These are phyloP conservation scores for Clitoria ternatea DNA, from an alignment of 306 rosid genomes.

Conservation along the genomic window DNA sequence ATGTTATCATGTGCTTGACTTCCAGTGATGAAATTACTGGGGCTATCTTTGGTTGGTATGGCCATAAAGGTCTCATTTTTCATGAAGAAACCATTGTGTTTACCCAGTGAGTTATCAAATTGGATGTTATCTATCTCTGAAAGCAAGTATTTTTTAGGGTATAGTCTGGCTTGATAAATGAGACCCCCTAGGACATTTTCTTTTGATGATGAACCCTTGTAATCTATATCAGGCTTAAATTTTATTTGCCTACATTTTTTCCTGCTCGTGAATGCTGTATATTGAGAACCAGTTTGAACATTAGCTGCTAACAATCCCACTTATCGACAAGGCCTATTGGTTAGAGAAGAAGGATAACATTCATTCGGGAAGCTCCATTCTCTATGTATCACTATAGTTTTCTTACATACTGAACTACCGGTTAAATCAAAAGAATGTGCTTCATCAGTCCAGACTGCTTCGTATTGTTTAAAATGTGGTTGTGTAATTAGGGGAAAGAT, in stretches of 20 bases:
- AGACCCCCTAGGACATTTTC: not conserved
- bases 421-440: no score
- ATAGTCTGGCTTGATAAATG: constrained; percentile 7
- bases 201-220: not conserved
- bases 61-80: not conserved
- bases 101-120: not conserved
- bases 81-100: not conserved
- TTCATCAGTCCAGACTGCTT: no score
- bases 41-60: not conserved
- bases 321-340: no score
- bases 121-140: constrained; percentile 4
- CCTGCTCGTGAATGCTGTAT: no score
- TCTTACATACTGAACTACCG: no score
- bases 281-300: no score
- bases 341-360: no score
- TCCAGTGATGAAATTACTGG: not conserved
- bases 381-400: no score
- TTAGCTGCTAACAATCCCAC: no score
- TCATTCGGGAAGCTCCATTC: no score
- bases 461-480: not conserved
- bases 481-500: not conserved
- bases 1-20: not conserved
- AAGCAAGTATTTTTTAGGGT: not conserved
- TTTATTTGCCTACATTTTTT: no score
- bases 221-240: not conserved